Evolutionary conservation across 352 stramenopile genomes (phyloP).

Genomic region (Phytophthora multivora): DNA sequence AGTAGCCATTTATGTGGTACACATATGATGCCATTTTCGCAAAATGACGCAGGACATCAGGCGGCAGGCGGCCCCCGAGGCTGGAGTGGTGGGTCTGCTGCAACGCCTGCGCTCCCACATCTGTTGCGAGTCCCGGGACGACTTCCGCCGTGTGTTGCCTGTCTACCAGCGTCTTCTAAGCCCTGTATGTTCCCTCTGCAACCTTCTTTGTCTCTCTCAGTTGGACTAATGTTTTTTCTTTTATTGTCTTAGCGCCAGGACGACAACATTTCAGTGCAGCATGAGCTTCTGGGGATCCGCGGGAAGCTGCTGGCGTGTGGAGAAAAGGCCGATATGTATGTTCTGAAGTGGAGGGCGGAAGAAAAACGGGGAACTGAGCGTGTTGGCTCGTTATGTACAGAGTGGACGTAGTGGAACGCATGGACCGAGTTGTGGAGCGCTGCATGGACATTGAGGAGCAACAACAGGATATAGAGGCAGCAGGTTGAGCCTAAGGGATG

Average conservation of each 20-base stretch:
- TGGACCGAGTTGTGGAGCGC: constrained; percentile 44
- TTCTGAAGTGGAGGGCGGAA: not conserved
- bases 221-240: not conserved
- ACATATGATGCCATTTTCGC: not conserved
- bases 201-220: not conserved
- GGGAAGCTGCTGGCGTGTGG: constrained; percentile 18
- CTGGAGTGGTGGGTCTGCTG: constrained; percentile 48
- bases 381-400: constrained; percentile 19
- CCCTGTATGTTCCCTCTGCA: constrained; percentile 34
- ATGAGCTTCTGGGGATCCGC: constrained; percentile 34
- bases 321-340: constrained; percentile 31
- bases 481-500: not conserved
- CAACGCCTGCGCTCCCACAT: constrained; percentile 42
- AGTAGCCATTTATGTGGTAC: constrained; percentile 22
- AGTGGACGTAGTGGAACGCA: constrained; percentile 33
- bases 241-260: constrained; percentile 11
- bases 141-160: constrained; percentile 40
- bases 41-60: not conserved
- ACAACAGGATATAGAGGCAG: constrained; percentile 9
- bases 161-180: constrained; percentile 59
- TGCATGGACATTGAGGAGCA: constrained; percentile 32
- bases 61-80: constrained; percentile 5
- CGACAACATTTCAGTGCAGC: constrained; percentile 11
- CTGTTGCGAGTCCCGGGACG: constrained; percentile 12
- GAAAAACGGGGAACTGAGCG: not conserved